Base-by-base conservation (phyloP, 768 basidiomycete species). In the Naganishia antarctica region DNA sequence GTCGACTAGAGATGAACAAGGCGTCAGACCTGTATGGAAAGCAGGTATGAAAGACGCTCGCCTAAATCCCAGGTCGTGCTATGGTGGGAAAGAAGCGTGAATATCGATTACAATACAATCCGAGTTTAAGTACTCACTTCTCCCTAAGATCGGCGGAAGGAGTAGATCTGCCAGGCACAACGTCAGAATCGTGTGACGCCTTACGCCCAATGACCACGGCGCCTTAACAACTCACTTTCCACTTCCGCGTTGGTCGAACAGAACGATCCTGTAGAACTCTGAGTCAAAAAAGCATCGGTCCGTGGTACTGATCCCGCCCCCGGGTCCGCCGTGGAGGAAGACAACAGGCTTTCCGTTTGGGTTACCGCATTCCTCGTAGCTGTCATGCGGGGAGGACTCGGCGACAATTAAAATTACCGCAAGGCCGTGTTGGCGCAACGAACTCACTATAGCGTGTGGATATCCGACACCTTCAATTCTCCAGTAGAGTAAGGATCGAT, bases 161-260 rank as follows among this genome's bases (percentile, higher is more conserved):
- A 2, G 48, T 63, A n/a, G 74, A 82, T 77, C 89, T 91, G 70
- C 21, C 62, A n/a, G 64, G 2, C 29, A 18, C 23, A 47, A 46
- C 29, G 31, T 50, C 43, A 28, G 0, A 16, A n/a, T 11, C 31
- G 34, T 0, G 6, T 29, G 18, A 64, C 13, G 4, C 2, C 18
- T 1, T n/a, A 7, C 29, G 50, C 26, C 23, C 4, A 13, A 43
- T 29, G n/a, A n/a, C n/a, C n/a, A n/a, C n/a, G n/a, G n/a, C n/a
- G n/a, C n/a, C n/a, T n/a, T n/a, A n/a, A n/a, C 43, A 37, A 80
- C 86, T 66, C 75, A 89, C 70, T 89, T 87, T 21, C 93, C 93
- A 16, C 88, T 76, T 16, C 93, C 93, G 66, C 93, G 82, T 77
- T 97, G 93, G 78, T 96, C 92, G 69, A 91, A 85, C 25, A 94